These are phyloP conservation scores for Selaginella moellendorffii DNA, from an alignment of 75 land plant species.

Conservation along the genomic window DNA sequence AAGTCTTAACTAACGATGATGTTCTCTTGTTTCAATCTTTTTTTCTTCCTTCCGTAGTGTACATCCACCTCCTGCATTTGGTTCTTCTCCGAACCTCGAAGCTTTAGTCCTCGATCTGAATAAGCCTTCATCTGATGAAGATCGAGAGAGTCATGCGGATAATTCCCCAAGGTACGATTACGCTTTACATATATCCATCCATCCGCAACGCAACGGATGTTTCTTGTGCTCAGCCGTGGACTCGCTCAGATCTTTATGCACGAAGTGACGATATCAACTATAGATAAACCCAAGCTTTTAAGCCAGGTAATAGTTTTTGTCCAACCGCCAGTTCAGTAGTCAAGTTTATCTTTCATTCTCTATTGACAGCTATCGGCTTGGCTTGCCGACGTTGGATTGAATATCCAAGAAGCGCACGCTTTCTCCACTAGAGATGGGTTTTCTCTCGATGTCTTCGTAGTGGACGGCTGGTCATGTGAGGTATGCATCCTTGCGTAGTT, in stretches of 20 bases:
- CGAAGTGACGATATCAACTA: slow-evolving; percentile 88
- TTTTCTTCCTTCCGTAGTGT: not conserved
- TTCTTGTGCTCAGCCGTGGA: not conserved
- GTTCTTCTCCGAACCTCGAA: slow-evolving; percentile 85
- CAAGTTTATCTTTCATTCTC: not conserved
- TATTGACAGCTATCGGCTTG: slow-evolving; percentile 61
- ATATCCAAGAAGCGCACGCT: slow-evolving; percentile 92
- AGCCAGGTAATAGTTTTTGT: slow-evolving; percentile 42
- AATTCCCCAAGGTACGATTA: slow-evolving; percentile 26
- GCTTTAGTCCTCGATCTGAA: slow-evolving; percentile 63
- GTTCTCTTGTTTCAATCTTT: too few relatives aligned
- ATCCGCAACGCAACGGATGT: too few relatives aligned
- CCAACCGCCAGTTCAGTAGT: not conserved
- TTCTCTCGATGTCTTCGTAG: slow-evolving; percentile 94
- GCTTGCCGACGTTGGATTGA: slow-evolving; percentile 86
- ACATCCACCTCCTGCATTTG: slow-evolving; percentile 87
- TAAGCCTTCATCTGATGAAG: slow-evolving; percentile 26
- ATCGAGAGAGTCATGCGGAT: slow-evolving; percentile 25
- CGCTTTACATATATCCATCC: too few relatives aligned
- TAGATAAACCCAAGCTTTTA: slow-evolving; percentile 94
- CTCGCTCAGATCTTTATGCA: slow-evolving; percentile 32
- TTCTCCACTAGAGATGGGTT: slow-evolving; percentile 91
- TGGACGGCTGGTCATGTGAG: slow-evolving; percentile 91
- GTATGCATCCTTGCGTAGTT: too few relatives aligned
- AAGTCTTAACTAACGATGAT: too few relatives aligned